A percentile compares a stretch with the other conserved stretches of the same genome.
These are phyloP conservation scores for Wickerhamiella spandovensis DNA, from an alignment of 805 yeast genomes.

Conservation along the genomic window DNA sequence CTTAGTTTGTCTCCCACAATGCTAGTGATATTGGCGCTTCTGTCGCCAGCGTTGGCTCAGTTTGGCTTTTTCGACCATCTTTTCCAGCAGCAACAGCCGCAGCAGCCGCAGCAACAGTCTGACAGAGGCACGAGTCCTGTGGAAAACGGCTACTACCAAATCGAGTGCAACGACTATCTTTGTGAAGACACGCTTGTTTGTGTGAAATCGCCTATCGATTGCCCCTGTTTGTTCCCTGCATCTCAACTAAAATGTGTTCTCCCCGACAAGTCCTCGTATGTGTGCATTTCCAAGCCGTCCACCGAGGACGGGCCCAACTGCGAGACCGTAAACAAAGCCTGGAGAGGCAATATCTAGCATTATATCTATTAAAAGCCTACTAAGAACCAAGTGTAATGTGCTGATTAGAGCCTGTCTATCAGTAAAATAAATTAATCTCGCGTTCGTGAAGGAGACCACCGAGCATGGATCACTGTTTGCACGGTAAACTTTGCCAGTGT, in stretches of 20 bases:
- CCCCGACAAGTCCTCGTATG: slow-evolving; percentile 49
- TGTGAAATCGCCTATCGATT: slow-evolving; percentile 51
- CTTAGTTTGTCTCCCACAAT: too few species aligned
- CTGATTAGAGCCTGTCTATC: neutral
- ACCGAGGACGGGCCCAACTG: slow-evolving; percentile 47
- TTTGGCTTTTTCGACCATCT: slow-evolving; percentile 33
- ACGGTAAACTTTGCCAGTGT: slow-evolving; percentile 36
- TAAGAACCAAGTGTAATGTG: too few species aligned
- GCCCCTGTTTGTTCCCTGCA: slow-evolving; percentile 85
- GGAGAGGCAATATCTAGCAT: slow-evolving; percentile 40
- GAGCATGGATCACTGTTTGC: slow-evolving; percentile 52
- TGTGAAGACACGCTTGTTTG: slow-evolving; percentile 79
- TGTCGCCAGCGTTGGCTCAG: slow-evolving; percentile 20
- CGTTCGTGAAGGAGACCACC: slow-evolving; percentile 81
- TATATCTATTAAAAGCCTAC: too few species aligned
- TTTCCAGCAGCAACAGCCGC: slow-evolving; percentile 27
- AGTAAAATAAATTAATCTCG: slow-evolving; percentile 39
- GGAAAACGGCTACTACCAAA: slow-evolving; percentile 16
- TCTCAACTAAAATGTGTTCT: slow-evolving; percentile 70
- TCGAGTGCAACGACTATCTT: slow-evolving; percentile 49
- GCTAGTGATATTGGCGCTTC: neutral
- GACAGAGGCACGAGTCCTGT: slow-evolving; percentile 10
- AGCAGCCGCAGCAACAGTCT: slow-evolving; percentile 26
- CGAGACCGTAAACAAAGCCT: slow-evolving; percentile 69
- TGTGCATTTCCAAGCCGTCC: slow-evolving; percentile 79